Percentiles rank a stretch among this genome's conserved stretches.
These are phyloP conservation scores for Trypanosoma conorhini DNA, from an alignment of 208 protist species.

Conservation along the genomic window DNA sequence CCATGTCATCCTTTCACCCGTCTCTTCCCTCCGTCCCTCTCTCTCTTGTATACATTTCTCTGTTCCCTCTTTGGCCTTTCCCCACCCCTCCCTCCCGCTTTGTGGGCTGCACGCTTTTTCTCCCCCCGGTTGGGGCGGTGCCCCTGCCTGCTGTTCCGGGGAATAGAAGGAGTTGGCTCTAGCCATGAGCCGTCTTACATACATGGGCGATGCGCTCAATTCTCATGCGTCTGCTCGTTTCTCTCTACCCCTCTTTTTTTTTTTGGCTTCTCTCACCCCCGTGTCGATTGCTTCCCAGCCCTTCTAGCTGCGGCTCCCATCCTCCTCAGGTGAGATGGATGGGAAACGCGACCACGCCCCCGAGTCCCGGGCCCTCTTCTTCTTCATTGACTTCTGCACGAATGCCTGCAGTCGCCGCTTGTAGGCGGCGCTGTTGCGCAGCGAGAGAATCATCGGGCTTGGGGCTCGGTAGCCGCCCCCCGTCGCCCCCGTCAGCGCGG, in stretches of 20 bases:
- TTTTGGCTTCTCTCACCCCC: not conserved
- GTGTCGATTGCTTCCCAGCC: not conserved
- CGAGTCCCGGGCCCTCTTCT: conserved; percentile 1
- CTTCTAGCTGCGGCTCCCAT: not conserved
- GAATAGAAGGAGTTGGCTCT: not conserved
- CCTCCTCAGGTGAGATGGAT: conserved; percentile 7
- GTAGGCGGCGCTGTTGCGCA: conserved; percentile 71
- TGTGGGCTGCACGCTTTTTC: not conserved
- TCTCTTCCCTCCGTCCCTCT: not conserved
- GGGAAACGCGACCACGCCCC: not conserved
- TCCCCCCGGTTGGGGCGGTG: not conserved
- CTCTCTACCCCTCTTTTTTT: not conserved
- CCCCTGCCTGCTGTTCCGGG: not conserved
- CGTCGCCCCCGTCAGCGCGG: conserved; percentile 19
- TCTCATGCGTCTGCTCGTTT: not conserved
- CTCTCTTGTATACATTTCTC: not conserved
- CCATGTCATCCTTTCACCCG: not conserved
- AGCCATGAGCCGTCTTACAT: not conserved
- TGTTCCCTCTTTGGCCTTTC: too few species aligned
- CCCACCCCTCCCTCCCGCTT: not conserved
- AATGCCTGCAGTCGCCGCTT: conserved; percentile 26
- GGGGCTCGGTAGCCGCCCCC: conserved; percentile 66
- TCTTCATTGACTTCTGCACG: conserved; percentile 15
- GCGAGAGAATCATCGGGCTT: conserved; percentile 85
- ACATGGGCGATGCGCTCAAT: not conserved